Conservation (phyloP, 2,329 filamentous ascomycete genomes). For the Leptographium radiaticola region DNA sequence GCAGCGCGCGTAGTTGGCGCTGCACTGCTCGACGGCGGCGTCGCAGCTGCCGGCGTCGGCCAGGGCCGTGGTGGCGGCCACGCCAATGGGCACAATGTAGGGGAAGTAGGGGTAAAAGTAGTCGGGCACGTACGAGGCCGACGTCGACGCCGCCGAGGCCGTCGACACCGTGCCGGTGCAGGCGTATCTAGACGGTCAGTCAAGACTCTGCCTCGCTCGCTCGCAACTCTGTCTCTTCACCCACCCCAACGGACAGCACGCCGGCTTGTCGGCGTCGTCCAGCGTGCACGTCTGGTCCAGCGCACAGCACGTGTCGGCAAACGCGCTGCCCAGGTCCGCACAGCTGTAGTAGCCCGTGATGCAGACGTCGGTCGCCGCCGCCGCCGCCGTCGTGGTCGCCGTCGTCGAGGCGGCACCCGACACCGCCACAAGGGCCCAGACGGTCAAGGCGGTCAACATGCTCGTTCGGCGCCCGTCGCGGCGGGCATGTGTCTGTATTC, state of each 20-base stretch:
- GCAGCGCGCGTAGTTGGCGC: slow-evolving; percentile 40
- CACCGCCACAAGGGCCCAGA: neutral
- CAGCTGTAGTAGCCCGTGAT: slow-evolving; percentile 38
- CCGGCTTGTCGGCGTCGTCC: slow-evolving; percentile 33
- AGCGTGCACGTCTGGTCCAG: slow-evolving; percentile 36
- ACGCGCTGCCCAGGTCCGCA: slow-evolving; percentile 30
- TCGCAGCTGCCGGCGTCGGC: slow-evolving; percentile 36
- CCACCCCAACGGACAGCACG: slow-evolving; percentile 40
- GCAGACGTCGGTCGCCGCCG: slow-evolving; percentile 17
- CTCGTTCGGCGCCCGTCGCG: too few relatives aligned
- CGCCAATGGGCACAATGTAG: slow-evolving; percentile 25
- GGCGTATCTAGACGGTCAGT: slow-evolving; percentile 26
- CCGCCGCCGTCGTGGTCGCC: neutral
- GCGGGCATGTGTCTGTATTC: too few relatives aligned
- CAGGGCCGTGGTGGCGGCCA: slow-evolving; percentile 27
- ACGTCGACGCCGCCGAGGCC: slow-evolving; percentile 21
- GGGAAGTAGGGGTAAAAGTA: slow-evolving; percentile 44
- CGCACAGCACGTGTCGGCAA: slow-evolving; percentile 37
- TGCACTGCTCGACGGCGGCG: slow-evolving; percentile 37
- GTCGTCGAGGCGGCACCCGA: neutral
- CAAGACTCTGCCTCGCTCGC: too few relatives aligned
- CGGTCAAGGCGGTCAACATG: neutral
- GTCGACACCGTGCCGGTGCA: slow-evolving; percentile 42
- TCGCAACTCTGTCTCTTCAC: too few relatives aligned
- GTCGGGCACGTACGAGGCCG: slow-evolving; percentile 43